Conservation (phyloP, 192 early-diverging fungal species). For the Fimicolochytrium jonesii region DNA sequence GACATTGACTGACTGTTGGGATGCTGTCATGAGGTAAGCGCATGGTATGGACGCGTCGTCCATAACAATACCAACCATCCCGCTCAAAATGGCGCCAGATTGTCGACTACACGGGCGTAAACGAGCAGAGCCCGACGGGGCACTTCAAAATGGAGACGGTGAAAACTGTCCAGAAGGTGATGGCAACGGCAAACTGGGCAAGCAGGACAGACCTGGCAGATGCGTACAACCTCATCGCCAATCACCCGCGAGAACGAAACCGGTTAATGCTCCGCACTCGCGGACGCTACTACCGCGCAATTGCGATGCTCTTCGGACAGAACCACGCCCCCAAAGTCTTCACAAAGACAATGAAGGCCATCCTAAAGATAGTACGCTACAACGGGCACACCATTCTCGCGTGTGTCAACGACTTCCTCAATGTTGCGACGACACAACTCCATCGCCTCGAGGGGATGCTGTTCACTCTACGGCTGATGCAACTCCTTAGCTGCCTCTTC, state of each 20-base stretch:
- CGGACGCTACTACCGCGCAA: neutral
- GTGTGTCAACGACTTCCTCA: neutral
- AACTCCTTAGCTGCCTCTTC: neutral
- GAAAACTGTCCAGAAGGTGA: neutral
- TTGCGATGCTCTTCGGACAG: neutral
- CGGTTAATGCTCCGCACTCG: neutral
- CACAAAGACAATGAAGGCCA: neutral
- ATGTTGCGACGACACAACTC: neutral
- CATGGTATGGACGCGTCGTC: no score
- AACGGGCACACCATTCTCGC: neutral
- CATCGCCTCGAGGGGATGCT: neutral
- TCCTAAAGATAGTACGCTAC: neutral
- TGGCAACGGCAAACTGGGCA: neutral
- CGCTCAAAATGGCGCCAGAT: neutral
- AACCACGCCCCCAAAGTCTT: neutral
- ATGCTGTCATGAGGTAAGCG: no score
- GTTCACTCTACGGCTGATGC: neutral
- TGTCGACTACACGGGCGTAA: neutral
- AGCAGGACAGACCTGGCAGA: neutral
- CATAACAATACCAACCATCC: no score
- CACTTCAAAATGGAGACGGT: conserved; percentile 3
- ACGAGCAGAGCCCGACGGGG: neutral
- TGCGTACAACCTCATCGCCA: neutral
- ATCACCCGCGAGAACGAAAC: neutral
- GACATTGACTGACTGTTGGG: no score